Evolutionary conservation across 1,139 yeast species (phyloP), one percentile per base, ranked within the genome.

Genomic region (Candida gigantensis): DNA sequence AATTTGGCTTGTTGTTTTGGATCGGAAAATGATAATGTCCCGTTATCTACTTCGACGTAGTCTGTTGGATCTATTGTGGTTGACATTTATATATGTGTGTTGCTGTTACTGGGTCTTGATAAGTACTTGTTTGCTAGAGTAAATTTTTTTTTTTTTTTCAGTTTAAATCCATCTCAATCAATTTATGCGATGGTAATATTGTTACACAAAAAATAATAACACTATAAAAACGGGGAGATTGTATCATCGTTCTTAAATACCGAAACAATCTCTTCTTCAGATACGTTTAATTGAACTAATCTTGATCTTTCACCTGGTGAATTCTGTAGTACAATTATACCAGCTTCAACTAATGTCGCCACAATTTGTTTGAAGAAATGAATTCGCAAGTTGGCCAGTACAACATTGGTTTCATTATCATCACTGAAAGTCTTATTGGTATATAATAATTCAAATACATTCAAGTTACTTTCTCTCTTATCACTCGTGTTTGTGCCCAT

Each of bases 1-100:
- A 92, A 89, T 47, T 84, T 80, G 16, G 84, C 89, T 59, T 85
- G 95, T 46, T 80, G 84, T 48, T 74, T 77, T 39, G 74, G 81
- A 45, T 84, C 82, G 5, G 59, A 58, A 46, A 88, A 81, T 30
- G 55, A 58, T 36, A 88, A 66, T 6, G 53, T 46, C 9, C 60
- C 65, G 28, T 54, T 73, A 37, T 58, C 72, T 3, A 64, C 72
- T 49, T 68, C 73, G 6, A 72, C 70, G 46, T 54, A 72, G 40
- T 72, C 77, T 12, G 74, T 57, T 13, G 73, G 72, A 45, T 72
- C 78, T 28, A 72, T 72, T 16, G 39, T 29, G 10, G 39, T 35
- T 15, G 42, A 30, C 43, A 41, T 39, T 9, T 20, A 29, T 12
- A n/a, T 9, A 10, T 6, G 6, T 20, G 28, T 28, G 17, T 27